Evolutionary conservation across 441 rosid genomes (phyloP), one percentile per base, ranked within the genome.

Genomic region (Rhodomyrtus psidioides): DNA sequence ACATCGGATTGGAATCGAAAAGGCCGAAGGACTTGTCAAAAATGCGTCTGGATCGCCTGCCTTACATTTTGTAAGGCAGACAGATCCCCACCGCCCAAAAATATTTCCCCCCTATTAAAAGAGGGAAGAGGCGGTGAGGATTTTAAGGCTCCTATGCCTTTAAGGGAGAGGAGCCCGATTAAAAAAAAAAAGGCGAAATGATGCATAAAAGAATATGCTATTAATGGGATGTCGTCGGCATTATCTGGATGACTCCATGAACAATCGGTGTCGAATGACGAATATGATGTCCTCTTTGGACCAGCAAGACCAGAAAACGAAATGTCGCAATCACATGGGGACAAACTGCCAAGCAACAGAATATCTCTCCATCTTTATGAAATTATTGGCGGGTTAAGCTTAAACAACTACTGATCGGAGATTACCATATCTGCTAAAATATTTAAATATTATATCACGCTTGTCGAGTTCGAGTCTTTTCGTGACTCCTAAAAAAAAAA

Each of bases 171-270:
- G n/a, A n/a, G n/a, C n/a, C n/a, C n/a, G n/a, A n/a, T n/a, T n/a
- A n/a, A n/a, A n/a, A n/a, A n/a, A n/a, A n/a, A n/a, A n/a, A 82
- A 65, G 60, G 17, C n/a, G 2, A 83, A 85, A 74, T 21, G 83
- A 79, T 86, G 88, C 87, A 51, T 30, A 51, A 28, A 86, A 86
- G 86, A 24, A 65, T 55, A 7, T 44, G 28, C 42, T n/a, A 39
- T 42, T 42, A 27, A 60, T 15, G 65, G 27, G 13, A 7, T 21
- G 9, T 70, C 10, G 79, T 70, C 79, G 79, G 79, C 70, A 86
- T 90, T 86, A 84, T 62, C 54, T 4, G 53, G 87, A 82, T 28
- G 59, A 79, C 74, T 74, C 91, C 87, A 86, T 85, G 12, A 55
- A 53, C 53, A 83, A 83, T 28, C 16, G 59, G 82, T 86, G 83